Evolutionary conservation across 1,139 yeast genomes (phyloP).

Genomic region (Saccharomyces hybrid): DNA sequence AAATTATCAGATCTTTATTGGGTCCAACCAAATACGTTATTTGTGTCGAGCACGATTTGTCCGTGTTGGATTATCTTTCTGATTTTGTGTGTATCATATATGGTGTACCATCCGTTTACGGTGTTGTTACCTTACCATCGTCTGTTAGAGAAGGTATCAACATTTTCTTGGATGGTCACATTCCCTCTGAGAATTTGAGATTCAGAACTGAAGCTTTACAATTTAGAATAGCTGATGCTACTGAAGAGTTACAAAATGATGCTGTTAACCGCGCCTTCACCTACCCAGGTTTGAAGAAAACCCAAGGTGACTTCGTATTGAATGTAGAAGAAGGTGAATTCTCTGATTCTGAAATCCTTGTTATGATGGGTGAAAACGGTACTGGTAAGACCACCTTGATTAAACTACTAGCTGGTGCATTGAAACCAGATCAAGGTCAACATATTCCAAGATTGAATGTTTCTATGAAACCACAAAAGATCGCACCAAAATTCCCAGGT

Average conservation of each 20-base stretch:
- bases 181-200: constrained; percentile 93
- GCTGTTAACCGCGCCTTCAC: constrained; percentile 60
- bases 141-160: constrained; percentile 98
- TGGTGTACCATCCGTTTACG: constrained; percentile 97
- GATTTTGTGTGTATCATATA: constrained; percentile 93
- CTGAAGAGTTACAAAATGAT: constrained; percentile 69
- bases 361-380: constrained; percentile 99
- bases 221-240: constrained; percentile 89
- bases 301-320: constrained; percentile 92
- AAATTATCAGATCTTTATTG: constrained; percentile 78
- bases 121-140: constrained; percentile 93
- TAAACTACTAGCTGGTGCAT: constrained; percentile 86
- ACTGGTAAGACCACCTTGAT: constrained; percentile 98
- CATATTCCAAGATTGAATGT: constrained; percentile 83
- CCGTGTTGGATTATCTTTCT: constrained; percentile 91
- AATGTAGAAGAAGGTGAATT: constrained; percentile 79
- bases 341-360: constrained; percentile 92
- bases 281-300: constrained; percentile 78
- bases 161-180: constrained; percentile 94
- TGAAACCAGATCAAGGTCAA: constrained; percentile 73
- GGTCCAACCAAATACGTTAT: constrained; percentile 74
- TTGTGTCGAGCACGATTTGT: constrained; percentile 96
- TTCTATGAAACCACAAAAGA: constrained; percentile 97
- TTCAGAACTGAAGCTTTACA: constrained; percentile 93
- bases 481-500: constrained; percentile 97